Conservation (phyloP, 345 rosid species). For the Ceriops decandra region DNA sequence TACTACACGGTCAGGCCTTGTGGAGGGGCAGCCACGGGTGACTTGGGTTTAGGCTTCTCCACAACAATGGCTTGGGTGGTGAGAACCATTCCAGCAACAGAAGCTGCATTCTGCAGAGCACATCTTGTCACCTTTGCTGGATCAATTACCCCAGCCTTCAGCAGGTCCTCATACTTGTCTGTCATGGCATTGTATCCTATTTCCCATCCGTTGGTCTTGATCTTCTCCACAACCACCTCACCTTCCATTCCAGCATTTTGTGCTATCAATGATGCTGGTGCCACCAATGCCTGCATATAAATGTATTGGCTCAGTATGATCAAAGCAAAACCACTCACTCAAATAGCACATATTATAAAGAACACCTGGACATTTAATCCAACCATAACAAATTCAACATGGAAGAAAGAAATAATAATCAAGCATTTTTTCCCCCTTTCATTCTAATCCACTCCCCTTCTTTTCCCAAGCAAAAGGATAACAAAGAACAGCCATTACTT, state of each 20-base stretch:
- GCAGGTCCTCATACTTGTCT: conserved; percentile 77
- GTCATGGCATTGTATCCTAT: conserved; percentile 93
- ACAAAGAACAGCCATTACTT: no score
- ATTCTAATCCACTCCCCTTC: no score
- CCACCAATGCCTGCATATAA: conserved; percentile 59
- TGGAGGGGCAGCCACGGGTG: conserved; percentile 52
- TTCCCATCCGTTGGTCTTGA: conserved; percentile 78
- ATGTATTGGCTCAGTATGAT: background rate
- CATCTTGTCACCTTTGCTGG: conserved; percentile 96
- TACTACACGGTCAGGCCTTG: conserved; percentile 54
- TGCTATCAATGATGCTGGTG: conserved; percentile 89
- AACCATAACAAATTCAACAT: no score
- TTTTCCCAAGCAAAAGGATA: no score
- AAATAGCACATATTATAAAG: no score
- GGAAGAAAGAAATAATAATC: no score
- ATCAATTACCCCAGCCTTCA: conserved; percentile 89
- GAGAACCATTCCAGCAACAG: conserved; percentile 96
- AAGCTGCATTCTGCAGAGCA: conserved; percentile 88
- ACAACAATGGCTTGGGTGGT: conserved; percentile 99
- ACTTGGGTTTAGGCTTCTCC: conserved; percentile 71
- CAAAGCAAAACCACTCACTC: background rate
- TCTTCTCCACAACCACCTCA: conserved; percentile 90
- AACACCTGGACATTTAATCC: no score
- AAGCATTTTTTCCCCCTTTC: no score
- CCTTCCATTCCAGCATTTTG: conserved; percentile 97